phyloP scores from a whole-genome alignment of 2,329 filamentous ascomycete genomes.

The Hypoxylon sp. region DNA sequence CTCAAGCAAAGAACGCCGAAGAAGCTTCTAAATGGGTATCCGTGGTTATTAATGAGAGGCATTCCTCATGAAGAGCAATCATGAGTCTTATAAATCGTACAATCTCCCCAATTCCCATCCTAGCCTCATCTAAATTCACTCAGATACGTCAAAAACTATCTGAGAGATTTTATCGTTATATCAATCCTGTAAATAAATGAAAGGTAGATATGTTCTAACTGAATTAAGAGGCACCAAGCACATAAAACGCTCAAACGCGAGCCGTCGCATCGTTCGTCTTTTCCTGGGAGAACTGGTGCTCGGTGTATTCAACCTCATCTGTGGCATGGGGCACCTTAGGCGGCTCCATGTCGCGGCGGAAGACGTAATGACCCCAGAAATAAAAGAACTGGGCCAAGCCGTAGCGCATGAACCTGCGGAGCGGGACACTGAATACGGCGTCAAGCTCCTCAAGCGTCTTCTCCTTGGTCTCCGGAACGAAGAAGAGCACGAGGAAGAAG shows the following conservation, averaged over 20 bases:
- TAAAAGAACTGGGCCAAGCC: constrained; percentile 51
- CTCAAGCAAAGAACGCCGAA: too few relatives aligned
- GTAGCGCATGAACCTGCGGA: constrained; percentile 54
- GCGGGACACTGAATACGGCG: constrained; percentile 54
- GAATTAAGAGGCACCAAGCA: not conserved
- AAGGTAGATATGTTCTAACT: not conserved
- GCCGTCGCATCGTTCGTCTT: constrained; percentile 48
- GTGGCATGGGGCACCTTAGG: constrained; percentile 46
- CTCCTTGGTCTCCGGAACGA: constrained; percentile 61
- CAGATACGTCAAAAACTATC: not conserved
- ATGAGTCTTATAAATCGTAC: not conserved
- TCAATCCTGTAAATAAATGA: not conserved
- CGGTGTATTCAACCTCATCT: constrained; percentile 45
- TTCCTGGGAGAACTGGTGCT: constrained; percentile 47
- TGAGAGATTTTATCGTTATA: not conserved
- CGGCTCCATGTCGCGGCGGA: constrained; percentile 48
- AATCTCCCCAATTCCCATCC: constrained; percentile 3
- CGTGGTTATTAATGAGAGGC: constrained; percentile 26
- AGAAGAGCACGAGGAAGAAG: constrained; percentile 59
- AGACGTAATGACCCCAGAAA: constrained; percentile 52
- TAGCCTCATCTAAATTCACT: not conserved
- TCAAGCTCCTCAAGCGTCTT: constrained; percentile 61
- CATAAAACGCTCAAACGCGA: constrained; percentile 44
- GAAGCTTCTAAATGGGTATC: constrained; percentile 34
- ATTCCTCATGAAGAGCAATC: not conserved